Base-by-base conservation (phyloP, 352 stramenopile species). In the Phytophthora kernoviae region DNA sequence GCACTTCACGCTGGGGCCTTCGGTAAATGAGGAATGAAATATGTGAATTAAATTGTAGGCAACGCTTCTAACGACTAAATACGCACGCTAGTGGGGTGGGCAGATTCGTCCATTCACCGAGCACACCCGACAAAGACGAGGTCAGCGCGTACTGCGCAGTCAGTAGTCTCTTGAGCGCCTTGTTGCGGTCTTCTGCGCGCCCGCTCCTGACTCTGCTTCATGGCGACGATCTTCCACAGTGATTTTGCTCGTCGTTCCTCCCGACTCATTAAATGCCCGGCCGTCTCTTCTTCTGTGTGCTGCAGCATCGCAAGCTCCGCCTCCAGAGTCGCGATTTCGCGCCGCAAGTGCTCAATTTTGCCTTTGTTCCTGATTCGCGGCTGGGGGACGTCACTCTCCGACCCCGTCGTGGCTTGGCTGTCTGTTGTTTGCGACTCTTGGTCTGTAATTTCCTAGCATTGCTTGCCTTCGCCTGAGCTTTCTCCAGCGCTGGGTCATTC, bases 291-390 rank as follows among this genome's bases (percentile, higher is more conserved):
- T 45, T 40, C 22, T 18, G 47, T 11, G 10, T 44, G 27, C 6
- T 42, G 56, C 2, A 65, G 36, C 40, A 2, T 10, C 2, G 62
- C 48, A 1, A 69, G 42, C 21, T 69, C 27, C 8, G 32, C 22
- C 34, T 69, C 41, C 3, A 69, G 55, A 0, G 7, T 30, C 30
- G 60, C 17, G 42, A 69, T 33, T 32, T 69, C 54, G 11, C 48
- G 54, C 10, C 55, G 39, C 15, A 69, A 20, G 6, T 52, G 41
- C 21, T 69, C 61, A 30, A 69, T 69, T 26, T 69, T 69, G 37
- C 55, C 61, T 24, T 69, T 69, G 42, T 69, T 69, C 4, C 61
- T 40, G 18, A 69, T 30, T 20, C 61, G 61, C 34, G 61, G 61
- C 2, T 39, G 48, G 33, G 11, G 11, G 55, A 44, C 9, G 54